Conservation (phyloP, 2,329 filamentous ascomycete genomes). For the Monilinia fructicola region DNA sequence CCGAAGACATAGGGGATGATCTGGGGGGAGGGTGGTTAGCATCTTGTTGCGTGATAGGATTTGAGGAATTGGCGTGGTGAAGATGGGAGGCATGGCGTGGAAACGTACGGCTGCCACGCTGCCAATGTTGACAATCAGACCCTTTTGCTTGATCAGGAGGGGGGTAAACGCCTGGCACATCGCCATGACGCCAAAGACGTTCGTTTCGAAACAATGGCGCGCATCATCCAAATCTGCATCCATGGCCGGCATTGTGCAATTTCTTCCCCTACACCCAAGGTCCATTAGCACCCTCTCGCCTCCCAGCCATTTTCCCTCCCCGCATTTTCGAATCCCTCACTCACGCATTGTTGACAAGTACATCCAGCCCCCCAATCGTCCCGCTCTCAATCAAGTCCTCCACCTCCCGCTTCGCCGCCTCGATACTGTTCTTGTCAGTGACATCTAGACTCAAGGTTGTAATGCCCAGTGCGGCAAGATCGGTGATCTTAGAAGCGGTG, state of each 20-base stretch:
- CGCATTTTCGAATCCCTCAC: not conserved
- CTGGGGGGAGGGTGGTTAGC: conserved; percentile 38
- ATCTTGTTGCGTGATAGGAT: not conserved
- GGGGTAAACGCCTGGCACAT: conserved; percentile 46
- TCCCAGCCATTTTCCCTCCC: not conserved
- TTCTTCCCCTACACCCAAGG: conserved; percentile 28
- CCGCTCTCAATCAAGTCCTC: conserved; percentile 49
- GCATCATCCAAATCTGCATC: conserved; percentile 41
- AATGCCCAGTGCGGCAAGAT: conserved; percentile 38
- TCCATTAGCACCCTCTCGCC: conserved; percentile 6
- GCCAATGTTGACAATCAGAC: conserved; percentile 37
- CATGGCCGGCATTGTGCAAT: conserved; percentile 34
- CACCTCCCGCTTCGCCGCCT: conserved; percentile 34
- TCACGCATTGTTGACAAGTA: conserved; percentile 87
- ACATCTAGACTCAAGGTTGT: conserved; percentile 47
- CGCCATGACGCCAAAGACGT: conserved; percentile 47
- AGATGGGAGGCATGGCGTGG: not conserved
- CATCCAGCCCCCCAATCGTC: conserved; percentile 65
- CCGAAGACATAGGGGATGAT: conserved; percentile 81
- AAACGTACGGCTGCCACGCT: conserved; percentile 42
- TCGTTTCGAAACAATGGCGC: conserved; percentile 40
- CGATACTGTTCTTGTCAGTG: conserved; percentile 33
- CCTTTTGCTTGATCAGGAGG: conserved; percentile 38
- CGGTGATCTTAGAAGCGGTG: conserved; percentile 40
- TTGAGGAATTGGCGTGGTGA: no score